These are phyloP conservation scores for Naganishia kalamii DNA, from an alignment of 768 basidiomycete genomes.

Conservation along the genomic window DNA sequence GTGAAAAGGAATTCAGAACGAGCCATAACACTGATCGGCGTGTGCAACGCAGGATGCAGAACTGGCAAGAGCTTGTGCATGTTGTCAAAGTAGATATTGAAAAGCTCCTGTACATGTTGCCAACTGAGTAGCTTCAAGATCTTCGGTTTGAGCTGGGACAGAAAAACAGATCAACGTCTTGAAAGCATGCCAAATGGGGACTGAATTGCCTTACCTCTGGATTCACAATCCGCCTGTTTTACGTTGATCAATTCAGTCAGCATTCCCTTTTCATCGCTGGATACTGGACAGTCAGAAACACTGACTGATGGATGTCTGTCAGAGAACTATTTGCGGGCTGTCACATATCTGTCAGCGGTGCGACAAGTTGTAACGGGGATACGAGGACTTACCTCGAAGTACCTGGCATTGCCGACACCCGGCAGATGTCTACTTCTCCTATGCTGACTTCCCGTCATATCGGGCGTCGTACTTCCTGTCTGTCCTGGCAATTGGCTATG, in stretches of 20 bases:
- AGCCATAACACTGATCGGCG: slow-evolving; percentile 85
- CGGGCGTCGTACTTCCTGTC: neutral
- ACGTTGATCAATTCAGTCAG: neutral
- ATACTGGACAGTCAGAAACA: neutral
- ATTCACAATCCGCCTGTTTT: slow-evolving; percentile 64
- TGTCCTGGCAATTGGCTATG: neutral
- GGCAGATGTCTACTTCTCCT: slow-evolving; percentile 43
- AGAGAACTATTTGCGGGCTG: neutral
- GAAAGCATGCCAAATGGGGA: neutral
- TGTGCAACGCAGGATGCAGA: slow-evolving; percentile 82
- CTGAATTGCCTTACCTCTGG: slow-evolving; percentile 44
- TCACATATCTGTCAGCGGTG: slow-evolving; percentile 54
- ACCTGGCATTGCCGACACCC: slow-evolving; percentile 50
- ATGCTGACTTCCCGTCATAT: neutral
- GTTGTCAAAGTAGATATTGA: slow-evolving; percentile 58
- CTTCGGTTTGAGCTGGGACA: slow-evolving; percentile 74
- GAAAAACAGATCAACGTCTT: neutral
- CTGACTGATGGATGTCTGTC: slow-evolving; percentile 8
- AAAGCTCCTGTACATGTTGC: slow-evolving; percentile 84
- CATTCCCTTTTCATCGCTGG: neutral
- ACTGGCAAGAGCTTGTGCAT: slow-evolving; percentile 60
- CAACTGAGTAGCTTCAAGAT: slow-evolving; percentile 81
- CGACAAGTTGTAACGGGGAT: slow-evolving; percentile 73
- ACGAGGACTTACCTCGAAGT: slow-evolving; percentile 81
- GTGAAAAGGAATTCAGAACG: slow-evolving; percentile 92